Evolutionary conservation across 2,329 filamentous ascomycete species (phyloP).

Genomic region (Scedosporium dehoogii): DNA sequence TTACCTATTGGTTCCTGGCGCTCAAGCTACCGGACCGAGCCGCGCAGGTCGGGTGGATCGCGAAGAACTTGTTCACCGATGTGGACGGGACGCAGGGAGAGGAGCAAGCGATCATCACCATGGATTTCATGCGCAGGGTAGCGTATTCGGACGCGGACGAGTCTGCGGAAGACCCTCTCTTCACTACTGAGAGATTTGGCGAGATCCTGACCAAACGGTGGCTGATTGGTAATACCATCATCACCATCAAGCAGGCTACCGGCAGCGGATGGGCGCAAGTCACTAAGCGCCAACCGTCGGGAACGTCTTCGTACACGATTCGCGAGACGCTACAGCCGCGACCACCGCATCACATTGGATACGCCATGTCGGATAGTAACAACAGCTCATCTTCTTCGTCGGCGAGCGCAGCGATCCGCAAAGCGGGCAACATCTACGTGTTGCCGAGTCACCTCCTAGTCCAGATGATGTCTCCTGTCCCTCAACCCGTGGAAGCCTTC

Average conservation of each 20-base stretch:
- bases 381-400: not conserved
- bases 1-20: slow-evolving; percentile 94
- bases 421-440: slow-evolving; percentile 35
- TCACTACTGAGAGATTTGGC: slow-evolving; percentile 54
- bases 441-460: slow-evolving; percentile 67
- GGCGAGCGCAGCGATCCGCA: slow-evolving; percentile 35
- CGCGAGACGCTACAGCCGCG: slow-evolving; percentile 49
- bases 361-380: slow-evolving; percentile 16
- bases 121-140: slow-evolving; percentile 89
- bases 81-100: slow-evolving; percentile 63
- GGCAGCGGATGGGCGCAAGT: slow-evolving; percentile 59
- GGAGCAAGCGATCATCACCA: slow-evolving; percentile 85
- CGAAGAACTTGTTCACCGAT: slow-evolving; percentile 74
- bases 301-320: slow-evolving; percentile 49
- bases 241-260: slow-evolving; percentile 63
- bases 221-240: slow-evolving; percentile 63
- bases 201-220: slow-evolving; percentile 58
- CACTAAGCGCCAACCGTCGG: slow-evolving; percentile 62
- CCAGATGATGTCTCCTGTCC: slow-evolving; percentile 55
- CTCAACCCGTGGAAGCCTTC: slow-evolving; percentile 45
- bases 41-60: slow-evolving; percentile 82
- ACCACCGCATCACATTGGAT: slow-evolving; percentile 44
- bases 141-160: slow-evolving; percentile 80
- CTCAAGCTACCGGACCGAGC: slow-evolving; percentile 75
- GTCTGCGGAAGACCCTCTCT: slow-evolving; percentile 55